Evolutionary conservation across 1,284 basidiomycete genomes (phyloP).

Genomic region (Violaceomyces palustris): DNA sequence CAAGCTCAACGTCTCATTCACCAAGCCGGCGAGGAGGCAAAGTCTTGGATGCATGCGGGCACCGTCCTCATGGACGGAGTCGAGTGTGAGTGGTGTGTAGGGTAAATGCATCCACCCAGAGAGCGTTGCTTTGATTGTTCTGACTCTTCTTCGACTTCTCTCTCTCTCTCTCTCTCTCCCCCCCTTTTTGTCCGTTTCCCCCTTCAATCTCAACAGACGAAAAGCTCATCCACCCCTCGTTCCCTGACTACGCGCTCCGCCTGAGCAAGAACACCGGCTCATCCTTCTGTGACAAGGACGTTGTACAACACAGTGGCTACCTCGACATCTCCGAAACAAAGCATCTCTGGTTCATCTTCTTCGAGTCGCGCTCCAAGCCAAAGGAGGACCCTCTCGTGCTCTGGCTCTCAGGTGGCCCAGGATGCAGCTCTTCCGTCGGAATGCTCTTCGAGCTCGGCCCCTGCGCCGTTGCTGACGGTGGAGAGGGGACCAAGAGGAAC

Average conservation of each 20-base stretch:
- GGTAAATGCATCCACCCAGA: not conserved
- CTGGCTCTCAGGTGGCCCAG: slow-evolving; percentile 84
- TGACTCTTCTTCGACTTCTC: too few species aligned
- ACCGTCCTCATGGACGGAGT: slow-evolving; percentile 54
- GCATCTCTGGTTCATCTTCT: slow-evolving; percentile 85
- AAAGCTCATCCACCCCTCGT: slow-evolving; percentile 67
- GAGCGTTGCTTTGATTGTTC: not conserved
- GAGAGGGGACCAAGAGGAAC: slow-evolving; percentile 67
- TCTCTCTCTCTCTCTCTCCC: too few species aligned
- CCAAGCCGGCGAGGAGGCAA: slow-evolving; percentile 25
- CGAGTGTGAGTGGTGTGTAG: slow-evolving; percentile 6
- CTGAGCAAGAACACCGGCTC: slow-evolving; percentile 52
- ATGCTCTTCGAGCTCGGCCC: slow-evolving; percentile 83
- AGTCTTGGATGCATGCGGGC: slow-evolving; percentile 32
- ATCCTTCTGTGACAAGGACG: slow-evolving; percentile 70
- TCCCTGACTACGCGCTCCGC: slow-evolving; percentile 67
- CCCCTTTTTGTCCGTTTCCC: too few species aligned
- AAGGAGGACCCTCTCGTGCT: slow-evolving; percentile 72
- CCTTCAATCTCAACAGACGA: slow-evolving; percentile 65
- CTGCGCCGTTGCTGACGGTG: slow-evolving; percentile 67
- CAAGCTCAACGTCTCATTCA: slow-evolving; percentile 8
- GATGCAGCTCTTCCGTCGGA: slow-evolving; percentile 52
- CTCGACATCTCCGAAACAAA: slow-evolving; percentile 79
- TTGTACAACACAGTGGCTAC: slow-evolving; percentile 77
- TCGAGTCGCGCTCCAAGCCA: slow-evolving; percentile 71